Base-by-base conservation (phyloP, 2,329 filamentous ascomycete genomes). In the Drechslera avenae region DNA sequence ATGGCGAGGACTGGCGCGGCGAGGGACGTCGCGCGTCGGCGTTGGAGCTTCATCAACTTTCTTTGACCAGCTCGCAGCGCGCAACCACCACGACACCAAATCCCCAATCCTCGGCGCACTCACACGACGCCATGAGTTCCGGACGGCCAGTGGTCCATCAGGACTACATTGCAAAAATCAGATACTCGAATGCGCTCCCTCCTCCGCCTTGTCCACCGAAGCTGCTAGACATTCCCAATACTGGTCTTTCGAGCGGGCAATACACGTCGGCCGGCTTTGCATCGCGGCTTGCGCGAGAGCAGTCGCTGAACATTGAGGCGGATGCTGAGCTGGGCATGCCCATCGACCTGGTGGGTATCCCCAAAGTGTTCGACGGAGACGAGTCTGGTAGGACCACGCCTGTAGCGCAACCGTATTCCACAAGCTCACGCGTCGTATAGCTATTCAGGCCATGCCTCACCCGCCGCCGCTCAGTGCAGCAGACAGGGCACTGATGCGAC, bases 311-410 rank as follows among this genome's bases (percentile, higher is more conserved):
- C 70, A 94, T 99, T 55, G 94, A 99, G 76, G 91, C 91, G 23
- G 94, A 99, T 83, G 94, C 92, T 7, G 94, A 99, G 79, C 83
- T 97, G 63, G 94, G 94, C 50, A 97, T 99, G 94, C 91, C 92
- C 52, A 86, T 99, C 70, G 93, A 97, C 73, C 78, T 99, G 62
- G 89, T 97, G 50, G 94, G 94, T 67, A 90, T 97, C 78, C 93
- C 93, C 5, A 91, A 92, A 23, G 87, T 97, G 50, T 97, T 97
- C 68, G 87, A 97, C 67, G 93, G 92, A 51, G 91, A 97, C 73
- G 93, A 97, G 79, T 88, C 88, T 76, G 91, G 92, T 97, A 81
- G 55, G 79, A 49, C 23, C 32, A 31, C 49, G 32, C 12, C 28
- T 28, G n/a, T 26, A 28, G 50, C 53, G 51, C 54, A 28, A 30